Evolutionary conservation across 345 rosid genomes (phyloP).

Genomic region (Moricandia arvensis): DNA sequence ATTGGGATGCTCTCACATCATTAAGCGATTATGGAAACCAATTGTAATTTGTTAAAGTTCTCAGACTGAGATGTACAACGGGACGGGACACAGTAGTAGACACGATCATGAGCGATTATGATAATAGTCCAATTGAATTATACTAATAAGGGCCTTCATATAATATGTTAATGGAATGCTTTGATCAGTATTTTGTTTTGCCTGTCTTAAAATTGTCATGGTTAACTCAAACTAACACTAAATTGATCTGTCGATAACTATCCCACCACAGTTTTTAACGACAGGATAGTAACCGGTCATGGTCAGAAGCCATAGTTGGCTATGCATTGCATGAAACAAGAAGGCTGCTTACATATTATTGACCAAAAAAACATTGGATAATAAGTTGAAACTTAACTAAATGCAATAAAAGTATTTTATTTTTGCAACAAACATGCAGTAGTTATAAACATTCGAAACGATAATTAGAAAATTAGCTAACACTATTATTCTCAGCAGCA

Average conservation of each 20-base stretch:
- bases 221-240: background rate
- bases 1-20: background rate
- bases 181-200: background rate
- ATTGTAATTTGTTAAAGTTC: background rate
- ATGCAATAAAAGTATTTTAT: background rate
- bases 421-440: background rate
- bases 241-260: background rate
- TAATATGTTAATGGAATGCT: background rate
- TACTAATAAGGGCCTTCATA: background rate
- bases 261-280: background rate
- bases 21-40: background rate
- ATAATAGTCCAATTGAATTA: background rate
- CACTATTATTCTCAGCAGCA: background rate
- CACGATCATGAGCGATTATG: slow-evolving; percentile 1
- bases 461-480: background rate
- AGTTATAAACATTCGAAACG: background rate
- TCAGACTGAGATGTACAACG: background rate
- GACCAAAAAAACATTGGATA: background rate
- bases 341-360: background rate
- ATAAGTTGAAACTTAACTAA: background rate
- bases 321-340: background rate
- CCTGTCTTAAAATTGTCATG: background rate
- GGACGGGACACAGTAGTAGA: background rate
- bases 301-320: background rate
- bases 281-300: background rate